These are phyloP conservation scores for Cenococcum geophilum DNA, from an alignment of 495 filamentous ascomycete species.

Conservation along the genomic window DNA sequence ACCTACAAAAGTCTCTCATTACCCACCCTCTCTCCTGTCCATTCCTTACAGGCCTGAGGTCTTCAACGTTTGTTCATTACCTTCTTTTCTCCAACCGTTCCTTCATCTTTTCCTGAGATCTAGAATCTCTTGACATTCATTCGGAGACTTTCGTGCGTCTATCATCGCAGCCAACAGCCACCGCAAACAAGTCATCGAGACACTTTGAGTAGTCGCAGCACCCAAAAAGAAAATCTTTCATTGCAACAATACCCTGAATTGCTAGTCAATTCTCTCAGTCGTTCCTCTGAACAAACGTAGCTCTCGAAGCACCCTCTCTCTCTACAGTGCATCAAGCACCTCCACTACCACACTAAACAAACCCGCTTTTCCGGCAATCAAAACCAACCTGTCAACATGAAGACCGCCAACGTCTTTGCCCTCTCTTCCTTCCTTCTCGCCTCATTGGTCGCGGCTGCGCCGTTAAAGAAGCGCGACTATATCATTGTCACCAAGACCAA, in stretches of 20 bases:
- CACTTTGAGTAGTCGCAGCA: neutral
- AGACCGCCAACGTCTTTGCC: constrained; percentile 31
- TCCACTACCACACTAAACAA: neutral
- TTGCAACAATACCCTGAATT: constrained; percentile 10
- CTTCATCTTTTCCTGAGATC: constrained; percentile 1
- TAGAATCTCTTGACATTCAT: constrained; percentile 12
- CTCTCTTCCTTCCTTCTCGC: constrained; percentile 28
- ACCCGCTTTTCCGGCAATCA: neutral
- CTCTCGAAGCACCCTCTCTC: neutral
- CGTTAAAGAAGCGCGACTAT: constrained; percentile 34
- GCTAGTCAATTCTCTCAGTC: constrained; percentile 9
- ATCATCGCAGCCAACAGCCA: neutral
- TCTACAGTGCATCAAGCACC: neutral
- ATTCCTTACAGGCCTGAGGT: constrained; percentile 22
- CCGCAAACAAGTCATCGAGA: neutral
- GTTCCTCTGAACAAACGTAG: neutral
- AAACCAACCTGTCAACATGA: constrained; percentile 25
- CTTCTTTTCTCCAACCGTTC: neutral
- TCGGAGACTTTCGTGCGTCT: neutral
- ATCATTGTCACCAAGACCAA: constrained; percentile 37
- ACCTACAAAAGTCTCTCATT: constrained; percentile 9
- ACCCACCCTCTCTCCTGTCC: constrained; percentile 7
- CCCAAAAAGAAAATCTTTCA: neutral
- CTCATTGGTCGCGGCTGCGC: constrained; percentile 35
- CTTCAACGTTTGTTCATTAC: constrained; percentile 7